Evolutionary conservation across 208 protist genomes (phyloP), one percentile per base, ranked within the genome.

Genomic region (Crithidia thermophila): DNA sequence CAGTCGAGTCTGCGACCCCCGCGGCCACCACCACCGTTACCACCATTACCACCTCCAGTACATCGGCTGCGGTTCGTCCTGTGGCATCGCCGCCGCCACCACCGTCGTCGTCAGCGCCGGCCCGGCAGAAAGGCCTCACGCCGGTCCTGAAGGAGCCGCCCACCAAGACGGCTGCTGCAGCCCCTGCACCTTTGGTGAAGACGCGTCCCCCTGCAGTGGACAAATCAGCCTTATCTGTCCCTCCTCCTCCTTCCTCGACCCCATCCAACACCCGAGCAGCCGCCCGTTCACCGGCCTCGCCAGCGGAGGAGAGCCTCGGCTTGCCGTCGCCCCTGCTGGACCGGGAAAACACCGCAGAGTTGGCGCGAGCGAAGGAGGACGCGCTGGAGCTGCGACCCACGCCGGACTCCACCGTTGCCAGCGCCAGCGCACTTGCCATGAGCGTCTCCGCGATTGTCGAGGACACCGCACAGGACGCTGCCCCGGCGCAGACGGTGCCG

Each of bases 331-430:
- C 10, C 25, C 11, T 1, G n/a, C 10, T 46, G 25, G 37, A 33
- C 39, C 8, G 16, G n/a, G 30, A 8, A 10, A 9, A n/a, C 27
- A 28, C 39, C 10, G 13, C 42, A 37, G 40, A 51, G 31, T 55
- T 30, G 21, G 60, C n/a, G n/a, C n/a, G n/a, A n/a, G n/a, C n/a
- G n/a, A n/a, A n/a, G n/a, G n/a, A 55, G 20, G 33, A n/a, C 8
- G 37, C 34, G 34, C 60, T 25, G 27, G 60, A 66, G 10, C 47
- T 66, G 30, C 60, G 60, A 4, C 60, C 60, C 10, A 66, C 60
- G 3, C 60, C 60, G 3, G 34, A 25, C 42, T 45, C 60, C 21
- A 55, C 60, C 23, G 10, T 31, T 20, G 39, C 16, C 39, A 43
- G 16, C 39, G 16, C 13, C 10, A 16, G 39, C 13, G 39, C 10